Conservation (phyloP, 208 protist species). For the Acanthamoeba castellanii region DNA sequence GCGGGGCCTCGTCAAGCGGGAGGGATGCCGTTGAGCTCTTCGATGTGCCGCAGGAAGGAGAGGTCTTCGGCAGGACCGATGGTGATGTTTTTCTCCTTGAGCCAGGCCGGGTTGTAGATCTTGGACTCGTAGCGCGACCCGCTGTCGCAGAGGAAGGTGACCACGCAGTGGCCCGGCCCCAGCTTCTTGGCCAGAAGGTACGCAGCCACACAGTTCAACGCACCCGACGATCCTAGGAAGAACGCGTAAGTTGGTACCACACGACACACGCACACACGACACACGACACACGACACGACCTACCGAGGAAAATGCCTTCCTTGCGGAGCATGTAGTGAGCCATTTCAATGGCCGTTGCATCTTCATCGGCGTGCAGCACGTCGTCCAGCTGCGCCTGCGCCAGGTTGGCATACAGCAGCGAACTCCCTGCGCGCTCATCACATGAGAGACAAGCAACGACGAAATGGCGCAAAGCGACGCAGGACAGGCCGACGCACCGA, state of each 20-base stretch:
- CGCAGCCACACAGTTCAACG: conserved; percentile 82
- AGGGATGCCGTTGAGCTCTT: not conserved
- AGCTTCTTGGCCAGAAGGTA: conserved; percentile 83
- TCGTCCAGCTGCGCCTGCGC: conserved; percentile 79
- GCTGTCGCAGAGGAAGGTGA: conserved; percentile 84
- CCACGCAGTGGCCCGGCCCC: conserved; percentile 85
- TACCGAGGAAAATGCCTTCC: conserved; percentile 89
- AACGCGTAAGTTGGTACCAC: not conserved
- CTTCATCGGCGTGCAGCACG: conserved; percentile 78
- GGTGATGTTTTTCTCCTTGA: conserved; percentile 81
- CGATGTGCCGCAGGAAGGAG: conserved; percentile 41
- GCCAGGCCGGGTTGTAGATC: conserved; percentile 84
- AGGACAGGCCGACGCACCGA: conserved; percentile 50
- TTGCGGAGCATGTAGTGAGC: conserved; percentile 84
- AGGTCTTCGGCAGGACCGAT: conserved; percentile 19
- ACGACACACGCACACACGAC: not conserved
- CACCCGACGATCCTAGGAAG: conserved; percentile 23
- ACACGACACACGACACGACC: not conserved
- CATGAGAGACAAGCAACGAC: not conserved
- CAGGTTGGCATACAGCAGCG: conserved; percentile 82
- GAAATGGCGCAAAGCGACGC: not conserved
- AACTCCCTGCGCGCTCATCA: not conserved
- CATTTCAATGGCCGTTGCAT: conserved; percentile 84
- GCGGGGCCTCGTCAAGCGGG: not conserved
- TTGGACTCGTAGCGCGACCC: conserved; percentile 84